Percentiles rank a stretch among this genome's conserved stretches.
phyloP scores from a whole-genome alignment of 441 rosid species.

The Dalechampia spathulata region DNA sequence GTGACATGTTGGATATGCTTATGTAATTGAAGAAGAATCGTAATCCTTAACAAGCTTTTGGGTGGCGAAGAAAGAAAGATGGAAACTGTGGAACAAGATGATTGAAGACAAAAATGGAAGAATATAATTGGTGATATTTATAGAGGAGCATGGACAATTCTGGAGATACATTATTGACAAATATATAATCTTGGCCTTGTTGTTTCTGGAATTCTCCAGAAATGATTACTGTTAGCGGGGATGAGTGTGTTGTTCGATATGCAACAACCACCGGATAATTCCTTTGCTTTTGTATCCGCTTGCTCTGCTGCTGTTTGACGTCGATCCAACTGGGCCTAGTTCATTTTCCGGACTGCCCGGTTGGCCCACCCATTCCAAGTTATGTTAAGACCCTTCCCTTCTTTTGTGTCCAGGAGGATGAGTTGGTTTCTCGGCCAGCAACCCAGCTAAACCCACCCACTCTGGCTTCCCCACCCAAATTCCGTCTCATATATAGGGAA shows the following conservation, averaged over 20 bases:
- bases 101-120: too few species aligned
- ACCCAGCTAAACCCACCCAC: constrained; percentile 12
- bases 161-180: constrained; percentile 5
- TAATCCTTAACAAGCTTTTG: too few species aligned
- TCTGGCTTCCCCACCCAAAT: constrained; percentile 37
- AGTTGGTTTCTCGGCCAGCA: too few species aligned
- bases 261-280: too few species aligned
- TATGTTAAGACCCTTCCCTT: too few species aligned
- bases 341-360: neutral
- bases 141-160: constrained; percentile 23
- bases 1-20: constrained; percentile 19
- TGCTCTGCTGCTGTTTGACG: neutral
- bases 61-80: too few species aligned
- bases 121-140: neutral
- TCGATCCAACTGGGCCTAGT: neutral
- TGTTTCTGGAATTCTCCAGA: constrained; percentile 31
- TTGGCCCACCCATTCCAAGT: neutral
- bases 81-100: too few species aligned
- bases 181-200: neutral
- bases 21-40: too few species aligned
- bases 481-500: constrained; percentile 23
- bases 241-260: neutral
- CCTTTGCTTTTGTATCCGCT: neutral
- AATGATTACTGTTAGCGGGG: neutral
- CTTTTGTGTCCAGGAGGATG: too few species aligned